These are phyloP conservation scores for Cerrena zonata DNA, from an alignment of 1,284 basidiomycete species.

Conservation along the genomic window DNA sequence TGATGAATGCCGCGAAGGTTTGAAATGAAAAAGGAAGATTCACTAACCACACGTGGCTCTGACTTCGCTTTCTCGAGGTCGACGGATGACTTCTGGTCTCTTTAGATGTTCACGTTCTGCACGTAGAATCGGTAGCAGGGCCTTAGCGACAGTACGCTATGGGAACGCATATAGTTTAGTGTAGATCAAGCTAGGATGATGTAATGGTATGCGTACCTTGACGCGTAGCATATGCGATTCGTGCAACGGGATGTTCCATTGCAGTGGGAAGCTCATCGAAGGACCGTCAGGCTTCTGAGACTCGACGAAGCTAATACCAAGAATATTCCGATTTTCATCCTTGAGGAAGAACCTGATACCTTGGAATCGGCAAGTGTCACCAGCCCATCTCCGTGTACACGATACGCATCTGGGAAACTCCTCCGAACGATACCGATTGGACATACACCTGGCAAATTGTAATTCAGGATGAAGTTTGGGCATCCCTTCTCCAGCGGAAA, in stretches of 20 bases:
- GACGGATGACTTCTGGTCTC: conserved; percentile 57
- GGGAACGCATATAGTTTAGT: neutral
- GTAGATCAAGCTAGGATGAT: neutral
- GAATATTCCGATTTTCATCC: conserved; percentile 48
- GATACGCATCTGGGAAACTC: conserved; percentile 72
- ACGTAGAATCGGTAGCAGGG: conserved; percentile 63
- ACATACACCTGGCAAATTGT: conserved; percentile 75
- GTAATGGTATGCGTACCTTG: conserved; percentile 42
- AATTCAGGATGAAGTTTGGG: conserved; percentile 48
- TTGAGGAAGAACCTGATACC: conserved; percentile 69
- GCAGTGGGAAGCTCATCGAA: conserved; percentile 57
- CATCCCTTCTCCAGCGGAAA: conserved; percentile 11
- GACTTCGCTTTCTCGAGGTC: conserved; percentile 71
- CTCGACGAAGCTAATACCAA: conserved; percentile 65
- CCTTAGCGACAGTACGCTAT: conserved; percentile 62
- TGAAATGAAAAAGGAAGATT: neutral
- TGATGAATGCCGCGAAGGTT: conserved; percentile 6
- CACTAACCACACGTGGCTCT: conserved; percentile 77
- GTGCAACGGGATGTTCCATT: conserved; percentile 59
- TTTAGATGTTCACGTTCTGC: conserved; percentile 66
- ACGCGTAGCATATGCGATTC: conserved; percentile 44
- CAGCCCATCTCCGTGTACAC: conserved; percentile 76
- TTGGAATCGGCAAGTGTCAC: conserved; percentile 77
- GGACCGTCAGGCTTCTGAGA: conserved; percentile 51
- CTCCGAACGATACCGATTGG: conserved; percentile 63